Evolutionary conservation across 2,329 filamentous ascomycete genomes (phyloP).

Genomic region (Arthrobotrys megalospora): DNA sequence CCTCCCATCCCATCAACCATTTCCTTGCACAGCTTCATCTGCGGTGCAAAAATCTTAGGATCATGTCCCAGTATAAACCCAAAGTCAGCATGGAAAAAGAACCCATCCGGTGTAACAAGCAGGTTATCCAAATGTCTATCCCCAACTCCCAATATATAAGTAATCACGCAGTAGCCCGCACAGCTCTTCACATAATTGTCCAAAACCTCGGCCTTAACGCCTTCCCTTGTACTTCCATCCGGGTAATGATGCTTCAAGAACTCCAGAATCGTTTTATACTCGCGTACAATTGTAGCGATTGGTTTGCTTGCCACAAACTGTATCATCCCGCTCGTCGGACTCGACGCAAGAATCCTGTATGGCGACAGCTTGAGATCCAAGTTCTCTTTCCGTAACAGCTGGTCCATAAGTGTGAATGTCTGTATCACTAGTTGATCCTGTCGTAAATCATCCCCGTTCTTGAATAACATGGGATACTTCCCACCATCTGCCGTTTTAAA

Average conservation of each 20-base stretch:
- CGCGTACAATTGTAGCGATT: conserved; percentile 84
- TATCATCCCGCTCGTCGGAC: conserved; percentile 87
- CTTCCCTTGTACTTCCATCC: conserved; percentile 83
- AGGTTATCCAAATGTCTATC: conserved; percentile 97
- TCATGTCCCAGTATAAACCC: conserved; percentile 97
- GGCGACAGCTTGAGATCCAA: conserved; percentile 94
- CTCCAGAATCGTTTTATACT: conserved; percentile 82
- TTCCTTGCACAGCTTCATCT: conserved; percentile 96
- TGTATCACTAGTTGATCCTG: conserved; percentile 98
- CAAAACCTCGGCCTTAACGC: conserved; percentile 90
- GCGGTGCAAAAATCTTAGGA: conserved; percentile 95
- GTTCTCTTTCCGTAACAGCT: conserved; percentile 94
- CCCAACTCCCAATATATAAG: conserved; percentile 95
- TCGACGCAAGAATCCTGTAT: conserved; percentile 95
- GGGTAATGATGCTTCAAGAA: conserved; percentile 93
- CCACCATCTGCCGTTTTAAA: conserved; percentile 85
- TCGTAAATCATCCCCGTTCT: conserved; percentile 93
- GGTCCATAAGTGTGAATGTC: conserved; percentile 98
- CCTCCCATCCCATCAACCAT: conserved; percentile 99
- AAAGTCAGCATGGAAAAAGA: conserved; percentile 99
- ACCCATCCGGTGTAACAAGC: conserved; percentile 86
- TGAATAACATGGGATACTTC: conserved; percentile 95
- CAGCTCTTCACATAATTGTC: conserved; percentile 97
- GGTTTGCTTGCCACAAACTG: conserved; percentile 92
- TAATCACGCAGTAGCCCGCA: conserved; percentile 96